phyloP scores from a whole-genome alignment of 2,329 filamentous ascomycete species.

The Monosporascus sp. region DNA sequence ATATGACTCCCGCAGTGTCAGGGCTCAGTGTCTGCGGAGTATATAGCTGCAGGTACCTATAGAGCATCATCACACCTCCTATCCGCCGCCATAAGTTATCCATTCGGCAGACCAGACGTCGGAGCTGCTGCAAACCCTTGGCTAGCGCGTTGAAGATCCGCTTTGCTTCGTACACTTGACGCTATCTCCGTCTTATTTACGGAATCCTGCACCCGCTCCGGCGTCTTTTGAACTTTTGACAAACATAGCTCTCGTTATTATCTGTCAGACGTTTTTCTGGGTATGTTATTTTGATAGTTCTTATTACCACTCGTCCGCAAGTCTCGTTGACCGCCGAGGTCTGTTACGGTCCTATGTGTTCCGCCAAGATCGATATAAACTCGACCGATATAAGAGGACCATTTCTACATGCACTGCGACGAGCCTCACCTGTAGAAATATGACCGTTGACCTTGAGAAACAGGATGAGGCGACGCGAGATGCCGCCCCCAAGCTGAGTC shows the following conservation, averaged over 20 bases:
- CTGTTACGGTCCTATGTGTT: no score
- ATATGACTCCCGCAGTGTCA: no score
- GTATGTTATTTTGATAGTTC: neutral
- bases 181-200: neutral
- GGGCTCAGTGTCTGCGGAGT: no score
- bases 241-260: neutral
- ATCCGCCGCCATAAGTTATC: neutral
- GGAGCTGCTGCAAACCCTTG: neutral
- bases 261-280: neutral
- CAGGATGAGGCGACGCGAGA: neutral
- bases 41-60: no score
- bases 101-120: neutral
- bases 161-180: neutral
- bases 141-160: neutral
- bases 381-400: no score
- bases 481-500: neutral
- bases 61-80: no score
- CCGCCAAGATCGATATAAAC: no score
- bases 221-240: no score
- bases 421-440: neutral
- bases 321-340: no score
- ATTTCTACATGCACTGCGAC: neutral
- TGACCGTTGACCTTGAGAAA: neutral
- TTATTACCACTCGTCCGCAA: no score
- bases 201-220: neutral